Conservation (phyloP, 192 early-diverging fungal species). For the Diversispora epigaea region DNA sequence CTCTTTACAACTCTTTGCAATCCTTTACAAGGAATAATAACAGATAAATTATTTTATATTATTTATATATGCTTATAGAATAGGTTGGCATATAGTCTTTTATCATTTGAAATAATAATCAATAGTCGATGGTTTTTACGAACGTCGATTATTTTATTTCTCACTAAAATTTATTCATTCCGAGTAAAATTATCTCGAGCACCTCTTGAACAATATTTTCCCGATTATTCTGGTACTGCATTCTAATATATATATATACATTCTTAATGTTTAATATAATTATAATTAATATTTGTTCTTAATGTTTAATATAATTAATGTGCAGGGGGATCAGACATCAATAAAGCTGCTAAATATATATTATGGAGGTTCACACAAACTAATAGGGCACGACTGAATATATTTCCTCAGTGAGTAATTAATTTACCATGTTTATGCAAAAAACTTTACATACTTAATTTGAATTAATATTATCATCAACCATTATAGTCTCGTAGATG, state of each 20-base stretch:
- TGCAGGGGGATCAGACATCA: slow-evolving; percentile 67
- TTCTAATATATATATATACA: no score
- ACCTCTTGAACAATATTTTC: slow-evolving; percentile 80
- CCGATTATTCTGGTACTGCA: slow-evolving; percentile 69
- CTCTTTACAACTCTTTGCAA: no score
- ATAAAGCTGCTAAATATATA: slow-evolving; percentile 85
- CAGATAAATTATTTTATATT: neutral
- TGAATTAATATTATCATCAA: slow-evolving; percentile 15
- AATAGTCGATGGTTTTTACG: slow-evolving; percentile 92
- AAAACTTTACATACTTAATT: neutral
- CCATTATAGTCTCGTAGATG: slow-evolving; percentile 71
- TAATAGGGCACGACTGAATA: slow-evolving; percentile 76
- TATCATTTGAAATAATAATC: slow-evolving; percentile 86
- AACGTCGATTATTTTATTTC: slow-evolving; percentile 88
- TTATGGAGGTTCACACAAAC: slow-evolving; percentile 85
- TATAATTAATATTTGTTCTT: neutral
- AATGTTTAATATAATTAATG: neutral
- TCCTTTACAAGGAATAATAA: neutral
- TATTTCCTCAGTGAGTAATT: slow-evolving; percentile 76
- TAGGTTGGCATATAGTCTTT: slow-evolving; percentile 87
- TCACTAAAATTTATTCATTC: slow-evolving; percentile 93
- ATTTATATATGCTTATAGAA: slow-evolving; percentile 55
- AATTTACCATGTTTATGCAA: neutral
- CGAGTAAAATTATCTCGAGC: slow-evolving; percentile 73
- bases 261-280: no score